Base-by-base conservation (phyloP, 2,329 filamentous ascomycete genomes). In the Zalaria obscura region DNA sequence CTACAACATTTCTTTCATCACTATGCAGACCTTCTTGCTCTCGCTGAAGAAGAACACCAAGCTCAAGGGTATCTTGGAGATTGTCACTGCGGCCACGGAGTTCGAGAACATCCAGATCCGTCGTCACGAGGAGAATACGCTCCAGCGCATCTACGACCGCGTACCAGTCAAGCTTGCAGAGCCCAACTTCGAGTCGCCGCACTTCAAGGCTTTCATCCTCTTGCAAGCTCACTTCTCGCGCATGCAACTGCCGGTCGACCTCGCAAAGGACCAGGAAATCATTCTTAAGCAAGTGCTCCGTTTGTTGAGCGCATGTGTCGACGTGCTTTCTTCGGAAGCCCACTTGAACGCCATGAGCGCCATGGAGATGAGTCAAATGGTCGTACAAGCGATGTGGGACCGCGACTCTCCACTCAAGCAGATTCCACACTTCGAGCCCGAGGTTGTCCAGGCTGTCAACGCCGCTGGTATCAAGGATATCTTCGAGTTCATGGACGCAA, bases 331-430 rank as follows among this genome's bases (percentile, higher is more conserved):
- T 6, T 95, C 88, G 1, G 88, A 98, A 53, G 91, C 89, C 9
- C 86, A 95, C 54, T 73, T 98, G 47, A 98, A 98, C 57, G 89
- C 91, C 45, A 93, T 95, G 80, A 88, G 82, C 54, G 91, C 91
- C 27, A 98, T 98, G 89, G 91, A 98, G 61, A 86, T 98, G 75
- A 93, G 85, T 8, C 91, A 98, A 59, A 98, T 98, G 91, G 85
- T 93, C 40, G 88, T 98, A 3, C 91, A 98, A 65, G 88, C 83
- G 39, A 94, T 96, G 85, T 98, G 91, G 91, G 89, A 98, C 64
- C 83, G 88, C 44, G 91, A 98, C 61, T 93, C 84, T 54, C 88
- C 91, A 33, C 73, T 98, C 50, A 95, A 95, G 68, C 91, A 98
- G 63, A 95, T 98, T 55, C 91, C 91, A 51, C 86, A 96, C 66